Base-by-base conservation (phyloP, 2,329 filamentous ascomycete genomes). In the Aspergillaceae sp. region DNA sequence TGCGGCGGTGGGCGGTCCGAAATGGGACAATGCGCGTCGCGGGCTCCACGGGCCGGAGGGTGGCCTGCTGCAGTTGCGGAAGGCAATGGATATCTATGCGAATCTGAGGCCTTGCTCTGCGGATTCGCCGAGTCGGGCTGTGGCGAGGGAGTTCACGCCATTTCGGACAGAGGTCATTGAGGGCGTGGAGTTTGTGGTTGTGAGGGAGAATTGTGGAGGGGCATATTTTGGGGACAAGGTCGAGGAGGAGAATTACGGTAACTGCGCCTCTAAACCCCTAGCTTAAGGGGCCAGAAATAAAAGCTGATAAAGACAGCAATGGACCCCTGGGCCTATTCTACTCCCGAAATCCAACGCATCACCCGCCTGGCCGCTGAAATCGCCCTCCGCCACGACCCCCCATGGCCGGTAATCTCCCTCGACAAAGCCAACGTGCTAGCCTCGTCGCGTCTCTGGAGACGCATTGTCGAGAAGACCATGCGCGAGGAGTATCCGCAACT, bases 381-480 rank as follows among this genome's bases (percentile, higher is more conserved):
- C 27, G 89, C 90, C 2, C 75, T 87, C 29, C 81, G 81, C 27
- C 78, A 83, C 52, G 74, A 84, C 59, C 84, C 84, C 1, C 83
- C 84, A 0, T 77, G 82, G 49, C 83, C 83, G 34, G 86, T 95
- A 29, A 87, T 82, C 78, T 87, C 81, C 56, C 74, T 94, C 56
- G 90, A 96, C 70, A 95, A 95, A 78, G 90, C 90, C 29, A 96
- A 96, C 63, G 89, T 95, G 34, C 77, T 96, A 52, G 89, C 89
- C 1, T 92, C 87, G 5, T 87, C 82, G 61, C 74, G 90, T 11
- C 74, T 95, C 52, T 95, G 89, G 90, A 76, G 89, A 49, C 87
- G 84, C 68, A 84, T 86, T 2, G 84, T 94, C 40, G 80, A 79
- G 42, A 84, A 91, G 69, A 80, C 87, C 42, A 89, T 94, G 74